phyloP scores from a whole-genome alignment of 179 eudicot genomes.

The Amaranthus tricolor region DNA sequence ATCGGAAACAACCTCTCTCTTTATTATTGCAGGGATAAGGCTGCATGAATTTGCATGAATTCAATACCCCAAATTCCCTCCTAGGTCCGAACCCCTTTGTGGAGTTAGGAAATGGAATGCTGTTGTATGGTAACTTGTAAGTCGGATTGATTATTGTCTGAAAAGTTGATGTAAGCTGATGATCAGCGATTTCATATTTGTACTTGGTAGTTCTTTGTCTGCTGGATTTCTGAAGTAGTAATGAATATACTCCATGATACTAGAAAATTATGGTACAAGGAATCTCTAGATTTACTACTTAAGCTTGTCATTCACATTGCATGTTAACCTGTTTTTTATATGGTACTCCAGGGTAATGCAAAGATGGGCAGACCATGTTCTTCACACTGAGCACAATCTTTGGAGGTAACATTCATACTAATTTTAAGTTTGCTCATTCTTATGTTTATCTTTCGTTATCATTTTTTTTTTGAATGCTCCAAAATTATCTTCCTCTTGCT shows the following conservation, averaged over 20 bases:
- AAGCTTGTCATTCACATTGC: constrained; percentile 2
- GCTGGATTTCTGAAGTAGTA: not conserved
- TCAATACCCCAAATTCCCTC: too few relatives aligned
- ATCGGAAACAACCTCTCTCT: too few relatives aligned
- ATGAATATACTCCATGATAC: not conserved
- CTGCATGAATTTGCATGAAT: too few relatives aligned
- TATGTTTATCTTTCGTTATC: too few relatives aligned
- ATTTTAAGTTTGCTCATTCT: too few relatives aligned
- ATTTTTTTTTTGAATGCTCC: too few relatives aligned
- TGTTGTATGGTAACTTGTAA: not conserved
- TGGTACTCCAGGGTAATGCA: constrained; percentile 69
- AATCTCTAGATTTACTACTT: not conserved
- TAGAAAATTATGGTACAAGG: not conserved
- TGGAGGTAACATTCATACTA: constrained; percentile 62
- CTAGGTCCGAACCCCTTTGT: too few relatives aligned
- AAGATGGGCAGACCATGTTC: constrained; percentile 93
- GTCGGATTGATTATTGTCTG: not conserved
- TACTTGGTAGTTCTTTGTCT: not conserved
- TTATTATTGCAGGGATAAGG: too few relatives aligned
- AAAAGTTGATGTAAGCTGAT: not conserved
- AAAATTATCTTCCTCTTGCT: too few relatives aligned
- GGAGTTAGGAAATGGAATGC: too few relatives aligned
- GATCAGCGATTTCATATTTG: not conserved
- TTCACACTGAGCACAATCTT: constrained; percentile 68
- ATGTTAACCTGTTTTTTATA: constrained; percentile 7